Percentiles rank a stretch among this genome's conserved stretches.
Evolutionary conservation across 345 rosid genomes (phyloP).

Genomic region (Salix exigua): DNA sequence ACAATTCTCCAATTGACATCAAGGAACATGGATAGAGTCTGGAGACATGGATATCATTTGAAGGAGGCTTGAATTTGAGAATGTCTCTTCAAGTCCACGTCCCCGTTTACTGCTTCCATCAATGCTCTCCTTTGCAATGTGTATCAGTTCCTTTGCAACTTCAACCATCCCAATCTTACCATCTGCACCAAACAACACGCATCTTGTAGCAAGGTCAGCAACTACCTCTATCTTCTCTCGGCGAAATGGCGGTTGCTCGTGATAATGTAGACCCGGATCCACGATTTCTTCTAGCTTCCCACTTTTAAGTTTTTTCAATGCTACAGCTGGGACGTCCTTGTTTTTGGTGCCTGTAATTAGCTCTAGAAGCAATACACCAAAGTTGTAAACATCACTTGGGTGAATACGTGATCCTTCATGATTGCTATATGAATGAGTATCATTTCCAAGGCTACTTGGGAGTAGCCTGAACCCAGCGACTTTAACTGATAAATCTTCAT

Average conservation of each 20-base stretch:
- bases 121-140: constrained; percentile 43
- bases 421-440: constrained; percentile 20
- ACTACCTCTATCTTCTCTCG: constrained; percentile 64
- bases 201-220: constrained; percentile 72
- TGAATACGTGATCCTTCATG: constrained; percentile 7
- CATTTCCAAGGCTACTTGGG: constrained; percentile 14
- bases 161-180: constrained; percentile 73
- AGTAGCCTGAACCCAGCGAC: constrained; percentile 61
- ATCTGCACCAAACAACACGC: constrained; percentile 68
- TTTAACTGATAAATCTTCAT: constrained; percentile 52
- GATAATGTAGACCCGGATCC: constrained; percentile 63
- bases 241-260: constrained; percentile 46
- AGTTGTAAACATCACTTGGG: constrained; percentile 50
- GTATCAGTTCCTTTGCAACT: constrained; percentile 67
- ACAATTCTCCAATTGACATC: not conserved
- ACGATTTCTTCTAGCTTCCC: constrained; percentile 70
- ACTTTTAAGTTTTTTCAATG: constrained; percentile 49
- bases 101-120: constrained; percentile 46
- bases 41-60: constrained; percentile 94
- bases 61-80: constrained; percentile 79
- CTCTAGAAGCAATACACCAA: constrained; percentile 67
- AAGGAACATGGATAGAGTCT: constrained; percentile 52
- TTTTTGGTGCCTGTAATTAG: constrained; percentile 56
- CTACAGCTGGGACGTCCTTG: constrained; percentile 34
- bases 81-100: constrained; percentile 70